Percentiles rank a stretch among this genome's conserved stretches.
Conservation (phyloP, 1,284 basidiomycete species). For the Microbotryum violaceum region DNA sequence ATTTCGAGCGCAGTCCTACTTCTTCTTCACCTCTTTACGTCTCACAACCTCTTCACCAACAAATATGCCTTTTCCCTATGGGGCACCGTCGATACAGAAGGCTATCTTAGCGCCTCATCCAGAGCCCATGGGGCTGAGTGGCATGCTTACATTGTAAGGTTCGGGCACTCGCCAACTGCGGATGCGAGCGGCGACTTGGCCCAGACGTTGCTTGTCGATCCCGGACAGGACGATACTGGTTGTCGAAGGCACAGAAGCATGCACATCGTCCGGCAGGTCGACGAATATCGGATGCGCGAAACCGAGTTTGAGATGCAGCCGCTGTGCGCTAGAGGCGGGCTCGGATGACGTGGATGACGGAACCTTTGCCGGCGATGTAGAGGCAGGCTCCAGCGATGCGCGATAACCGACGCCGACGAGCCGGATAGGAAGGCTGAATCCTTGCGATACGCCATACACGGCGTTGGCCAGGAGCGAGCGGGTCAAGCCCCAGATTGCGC, state of each 20-base stretch:
- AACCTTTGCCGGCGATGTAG: constrained; percentile 13
- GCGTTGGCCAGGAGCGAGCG: constrained; percentile 84
- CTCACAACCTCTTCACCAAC: constrained; percentile 79
- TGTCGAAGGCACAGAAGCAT: constrained; percentile 48
- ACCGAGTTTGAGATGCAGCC: constrained; percentile 79
- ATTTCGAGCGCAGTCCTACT: too few species aligned
- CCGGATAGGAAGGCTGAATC: constrained; percentile 72
- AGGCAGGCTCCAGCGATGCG: constrained; percentile 64
- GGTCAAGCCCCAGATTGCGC: constrained; percentile 87
- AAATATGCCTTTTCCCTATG: constrained; percentile 67
- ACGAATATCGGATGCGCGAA: constrained; percentile 81
- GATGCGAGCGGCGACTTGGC: constrained; percentile 80
- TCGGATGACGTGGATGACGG: constrained; percentile 19
- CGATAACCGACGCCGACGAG: constrained; percentile 95
- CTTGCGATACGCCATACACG: constrained; percentile 77
- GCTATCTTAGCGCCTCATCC: constrained; percentile 37
- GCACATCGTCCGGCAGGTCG: constrained; percentile 66
- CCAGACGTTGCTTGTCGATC: constrained; percentile 55
- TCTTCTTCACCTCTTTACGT: constrained; percentile 90
- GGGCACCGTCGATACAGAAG: neutral
- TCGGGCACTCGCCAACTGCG: constrained; percentile 80
- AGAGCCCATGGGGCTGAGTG: neutral
- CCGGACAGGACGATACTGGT: constrained; percentile 49
- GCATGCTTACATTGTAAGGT: constrained; percentile 82
- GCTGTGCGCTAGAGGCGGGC: constrained; percentile 30